Evolutionary conservation across 495 filamentous ascomycete species (phyloP).

Genomic region (Tuber umbilicatum): DNA sequence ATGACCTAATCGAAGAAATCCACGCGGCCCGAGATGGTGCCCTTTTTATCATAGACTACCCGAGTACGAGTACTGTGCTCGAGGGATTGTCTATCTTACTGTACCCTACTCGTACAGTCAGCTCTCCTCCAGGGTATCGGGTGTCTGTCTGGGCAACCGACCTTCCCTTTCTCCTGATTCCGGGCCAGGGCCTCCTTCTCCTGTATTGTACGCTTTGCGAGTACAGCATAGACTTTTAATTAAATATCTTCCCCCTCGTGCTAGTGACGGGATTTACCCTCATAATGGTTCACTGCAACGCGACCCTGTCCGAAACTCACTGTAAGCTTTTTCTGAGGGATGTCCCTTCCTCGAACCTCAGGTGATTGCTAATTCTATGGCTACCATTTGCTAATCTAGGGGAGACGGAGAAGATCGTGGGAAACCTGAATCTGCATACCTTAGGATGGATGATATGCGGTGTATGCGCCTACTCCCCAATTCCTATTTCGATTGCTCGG

Average conservation of each 20-base stretch:
- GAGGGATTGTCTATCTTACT: neutral
- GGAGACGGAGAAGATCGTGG: constrained; percentile 35
- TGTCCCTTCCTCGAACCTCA: constrained; percentile 2
- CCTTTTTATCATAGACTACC: neutral
- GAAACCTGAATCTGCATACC: constrained; percentile 42
- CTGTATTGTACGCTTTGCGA: neutral
- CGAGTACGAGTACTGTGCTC: too few relatives aligned
- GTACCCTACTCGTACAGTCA: too few relatives aligned
- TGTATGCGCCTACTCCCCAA: constrained; percentile 45
- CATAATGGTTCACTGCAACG: constrained; percentile 35
- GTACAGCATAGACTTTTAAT: neutral
- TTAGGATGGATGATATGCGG: constrained; percentile 52
- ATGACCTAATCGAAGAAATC: neutral
- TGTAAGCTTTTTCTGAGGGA: constrained; percentile 15
- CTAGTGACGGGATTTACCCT: neutral
- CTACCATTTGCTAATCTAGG: constrained; percentile 21
- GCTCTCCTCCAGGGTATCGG: neutral
- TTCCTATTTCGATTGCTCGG: neutral
- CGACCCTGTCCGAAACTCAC: constrained; percentile 39
- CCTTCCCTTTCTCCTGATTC: neutral
- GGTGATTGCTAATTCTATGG: constrained; percentile 11
- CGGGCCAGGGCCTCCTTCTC: neutral
- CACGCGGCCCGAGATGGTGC: neutral
- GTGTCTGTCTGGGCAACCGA: neutral
- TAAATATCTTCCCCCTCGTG: neutral